Conservation (phyloP, 768 basidiomycete genomes). For the Nidularia pulvinata region DNA sequence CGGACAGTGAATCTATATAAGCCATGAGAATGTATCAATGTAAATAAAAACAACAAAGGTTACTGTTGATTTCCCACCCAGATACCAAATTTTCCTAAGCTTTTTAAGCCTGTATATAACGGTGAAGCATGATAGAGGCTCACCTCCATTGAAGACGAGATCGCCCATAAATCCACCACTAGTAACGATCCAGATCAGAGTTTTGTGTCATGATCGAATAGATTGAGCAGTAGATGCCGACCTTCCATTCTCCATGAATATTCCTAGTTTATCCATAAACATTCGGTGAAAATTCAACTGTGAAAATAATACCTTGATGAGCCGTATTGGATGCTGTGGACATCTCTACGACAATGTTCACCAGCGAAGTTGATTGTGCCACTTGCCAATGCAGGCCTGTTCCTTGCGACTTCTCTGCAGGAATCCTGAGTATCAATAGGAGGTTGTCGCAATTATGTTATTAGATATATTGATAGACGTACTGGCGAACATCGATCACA, state of each 20-base stretch:
- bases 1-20: constrained; percentile 49
- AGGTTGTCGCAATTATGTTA: no score
- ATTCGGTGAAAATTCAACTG: no score
- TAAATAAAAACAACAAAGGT: constrained; percentile 9
- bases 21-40: no score
- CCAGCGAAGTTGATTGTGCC: constrained; percentile 73
- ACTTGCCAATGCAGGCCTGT: constrained; percentile 88
- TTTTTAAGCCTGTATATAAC: no score
- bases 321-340: constrained; percentile 58
- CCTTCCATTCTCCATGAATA: constrained; percentile 75
- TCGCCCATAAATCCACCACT: constrained; percentile 56
- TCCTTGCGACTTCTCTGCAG: constrained; percentile 48
- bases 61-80: constrained; percentile 84
- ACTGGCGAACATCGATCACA: constrained; percentile 55
- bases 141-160: constrained; percentile 53
- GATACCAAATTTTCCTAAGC: constrained; percentile 53
- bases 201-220: no score
- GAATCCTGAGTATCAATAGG: constrained; percentile 33
- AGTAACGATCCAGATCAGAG: background rate
- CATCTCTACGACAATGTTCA: constrained; percentile 76
- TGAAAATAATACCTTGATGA: constrained; percentile 62
- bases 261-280: no score
- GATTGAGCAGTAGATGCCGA: no score
- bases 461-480: no score
- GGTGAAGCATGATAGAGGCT: no score